These are phyloP conservation scores for Magnolia sinica DNA, from an alignment of 164 flowering plant genomes.

Conservation along the genomic window DNA sequence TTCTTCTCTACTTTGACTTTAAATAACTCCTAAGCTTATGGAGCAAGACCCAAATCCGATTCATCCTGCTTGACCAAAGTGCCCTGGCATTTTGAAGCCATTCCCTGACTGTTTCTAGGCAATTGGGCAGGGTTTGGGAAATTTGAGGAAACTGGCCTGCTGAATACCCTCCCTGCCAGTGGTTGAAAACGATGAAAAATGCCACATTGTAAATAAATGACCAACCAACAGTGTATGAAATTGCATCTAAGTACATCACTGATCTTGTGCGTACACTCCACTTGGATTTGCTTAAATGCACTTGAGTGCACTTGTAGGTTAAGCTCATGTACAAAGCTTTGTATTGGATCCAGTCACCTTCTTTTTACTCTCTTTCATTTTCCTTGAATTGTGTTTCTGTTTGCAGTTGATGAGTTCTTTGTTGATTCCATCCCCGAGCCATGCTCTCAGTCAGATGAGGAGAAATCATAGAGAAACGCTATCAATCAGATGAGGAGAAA, in stretches of 20 bases:
- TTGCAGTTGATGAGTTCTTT: constrained; percentile 83
- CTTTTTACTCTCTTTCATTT: background rate
- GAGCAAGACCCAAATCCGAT: too few species aligned
- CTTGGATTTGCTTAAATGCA: background rate
- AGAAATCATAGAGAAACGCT: constrained; percentile 19
- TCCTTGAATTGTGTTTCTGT: background rate
- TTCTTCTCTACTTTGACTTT: background rate
- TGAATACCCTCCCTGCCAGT: too few species aligned
- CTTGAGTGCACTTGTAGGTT: background rate
- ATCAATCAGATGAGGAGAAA: background rate
- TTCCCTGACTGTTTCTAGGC: background rate
- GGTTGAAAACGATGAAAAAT: too few species aligned
- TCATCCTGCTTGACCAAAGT: too few species aligned
- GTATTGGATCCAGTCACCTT: background rate
- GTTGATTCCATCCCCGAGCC: constrained; percentile 69
- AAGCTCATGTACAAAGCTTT: background rate
- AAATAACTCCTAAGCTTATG: background rate
- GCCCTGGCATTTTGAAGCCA: background rate
- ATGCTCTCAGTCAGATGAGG: constrained; percentile 40
- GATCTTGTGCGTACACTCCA: too few species aligned
- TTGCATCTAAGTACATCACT: too few species aligned
- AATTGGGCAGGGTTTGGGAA: background rate
- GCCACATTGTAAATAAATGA: too few species aligned
- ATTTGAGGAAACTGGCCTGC: too few species aligned
- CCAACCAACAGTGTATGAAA: too few species aligned